Conservation (phyloP, 345 rosid species). For the Stellera chamaejasme region DNA sequence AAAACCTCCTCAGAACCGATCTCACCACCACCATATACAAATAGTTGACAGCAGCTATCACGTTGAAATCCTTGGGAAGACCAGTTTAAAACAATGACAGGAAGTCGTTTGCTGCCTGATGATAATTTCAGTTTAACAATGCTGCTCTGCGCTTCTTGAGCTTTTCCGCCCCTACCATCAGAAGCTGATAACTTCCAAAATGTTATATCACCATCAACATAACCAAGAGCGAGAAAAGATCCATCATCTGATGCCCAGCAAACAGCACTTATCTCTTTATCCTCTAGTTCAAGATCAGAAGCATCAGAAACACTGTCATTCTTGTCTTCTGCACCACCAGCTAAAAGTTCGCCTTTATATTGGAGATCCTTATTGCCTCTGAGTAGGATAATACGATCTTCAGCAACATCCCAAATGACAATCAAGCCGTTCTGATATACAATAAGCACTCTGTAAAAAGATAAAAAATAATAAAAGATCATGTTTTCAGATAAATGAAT, state of each 20-base stretch:
- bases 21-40: slow-evolving; percentile 81
- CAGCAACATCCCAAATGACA: slow-evolving; percentile 81
- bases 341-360: slow-evolving; percentile 33
- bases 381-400: slow-evolving; percentile 39
- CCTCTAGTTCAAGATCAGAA: slow-evolving; percentile 30
- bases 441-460: slow-evolving; percentile 63
- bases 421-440: slow-evolving; percentile 69
- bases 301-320: slow-evolving; percentile 24
- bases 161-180: slow-evolving; percentile 29
- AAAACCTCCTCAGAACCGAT: slow-evolving; percentile 82
- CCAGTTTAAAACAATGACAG: slow-evolving; percentile 72
- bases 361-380: slow-evolving; percentile 69
- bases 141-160: slow-evolving; percentile 33
- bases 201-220: slow-evolving; percentile 80
- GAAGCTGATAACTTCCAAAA: slow-evolving; percentile 50
- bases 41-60: slow-evolving; percentile 50
- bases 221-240: slow-evolving; percentile 81
- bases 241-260: slow-evolving; percentile 88
- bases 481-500: background rate
- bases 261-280: slow-evolving; percentile 77
- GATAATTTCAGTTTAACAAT: slow-evolving; percentile 69
- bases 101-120: slow-evolving; percentile 62
- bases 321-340: slow-evolving; percentile 25
- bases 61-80: slow-evolving; percentile 36
- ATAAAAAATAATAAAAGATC: background rate